Evolutionary conservation across 2,329 filamentous ascomycete species (phyloP).

Genomic region (Ramularia collo-cygni): DNA sequence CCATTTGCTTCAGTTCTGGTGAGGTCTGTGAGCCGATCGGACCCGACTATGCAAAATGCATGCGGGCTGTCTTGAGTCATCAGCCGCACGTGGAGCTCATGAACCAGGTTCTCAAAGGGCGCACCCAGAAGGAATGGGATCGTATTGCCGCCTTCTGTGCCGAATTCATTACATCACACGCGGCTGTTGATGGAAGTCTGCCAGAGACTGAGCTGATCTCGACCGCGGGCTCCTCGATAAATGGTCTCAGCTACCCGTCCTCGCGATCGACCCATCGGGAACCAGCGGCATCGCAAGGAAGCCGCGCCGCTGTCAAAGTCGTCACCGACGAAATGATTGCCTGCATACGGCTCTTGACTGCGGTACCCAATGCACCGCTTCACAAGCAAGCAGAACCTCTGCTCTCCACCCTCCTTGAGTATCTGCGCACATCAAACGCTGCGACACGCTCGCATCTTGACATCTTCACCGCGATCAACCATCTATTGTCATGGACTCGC

Average conservation of each 20-base stretch:
- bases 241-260: slow-evolving; percentile 19
- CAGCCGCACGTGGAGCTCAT: slow-evolving; percentile 64
- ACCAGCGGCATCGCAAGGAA: slow-evolving; percentile 20
- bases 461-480: slow-evolving; percentile 70
- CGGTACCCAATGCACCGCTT: slow-evolving; percentile 26
- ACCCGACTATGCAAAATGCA: slow-evolving; percentile 69
- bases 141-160: slow-evolving; percentile 64
- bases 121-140: slow-evolving; percentile 56
- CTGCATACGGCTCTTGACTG: slow-evolving; percentile 24
- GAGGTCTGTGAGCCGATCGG: slow-evolving; percentile 62
- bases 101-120: slow-evolving; percentile 5
- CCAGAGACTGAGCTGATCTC: neutral
- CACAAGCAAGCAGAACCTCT: slow-evolving; percentile 11
- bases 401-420: slow-evolving; percentile 28
- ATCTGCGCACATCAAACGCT: slow-evolving; percentile 45
- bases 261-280: slow-evolving; percentile 19
- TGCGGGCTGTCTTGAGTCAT: slow-evolving; percentile 63
- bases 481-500: slow-evolving; percentile 57
- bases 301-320: slow-evolving; percentile 14
- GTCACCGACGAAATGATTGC: slow-evolving; percentile 27
- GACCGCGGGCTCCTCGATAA: slow-evolving; percentile 8
- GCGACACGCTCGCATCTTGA: slow-evolving; percentile 53
- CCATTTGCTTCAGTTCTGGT: slow-evolving; percentile 49
- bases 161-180: slow-evolving; percentile 43
- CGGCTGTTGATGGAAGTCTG: slow-evolving; percentile 5